Conservation (phyloP, 495 filamentous ascomycete genomes). For the Penicillium parvum region DNA sequence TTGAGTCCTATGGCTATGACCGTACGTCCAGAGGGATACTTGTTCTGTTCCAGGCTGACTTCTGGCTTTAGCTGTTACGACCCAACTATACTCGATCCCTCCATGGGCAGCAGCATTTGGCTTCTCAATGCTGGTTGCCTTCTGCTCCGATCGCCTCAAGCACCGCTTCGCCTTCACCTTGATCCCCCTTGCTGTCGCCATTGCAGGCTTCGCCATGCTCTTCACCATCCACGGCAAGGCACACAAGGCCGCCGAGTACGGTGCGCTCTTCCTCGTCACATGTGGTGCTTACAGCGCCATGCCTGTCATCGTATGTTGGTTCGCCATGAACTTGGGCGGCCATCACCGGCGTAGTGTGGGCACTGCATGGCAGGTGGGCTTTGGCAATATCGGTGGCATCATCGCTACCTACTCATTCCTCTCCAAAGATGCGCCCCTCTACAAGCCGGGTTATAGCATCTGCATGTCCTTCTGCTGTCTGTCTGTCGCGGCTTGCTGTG, state of each 20-base stretch:
- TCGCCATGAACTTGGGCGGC: slow-evolving; percentile 85
- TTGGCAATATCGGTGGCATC: slow-evolving; percentile 91
- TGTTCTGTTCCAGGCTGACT: too few relatives aligned
- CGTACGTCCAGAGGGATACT: slow-evolving; percentile 26
- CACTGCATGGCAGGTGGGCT: slow-evolving; percentile 83
- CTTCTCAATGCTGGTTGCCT: slow-evolving; percentile 72
- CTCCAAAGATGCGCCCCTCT: slow-evolving; percentile 58
- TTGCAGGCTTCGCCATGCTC: slow-evolving; percentile 70
- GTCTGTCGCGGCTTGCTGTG: slow-evolving; percentile 53
- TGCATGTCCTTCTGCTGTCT: slow-evolving; percentile 71
- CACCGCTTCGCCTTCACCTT: slow-evolving; percentile 77
- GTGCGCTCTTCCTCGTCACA: slow-evolving; percentile 68
- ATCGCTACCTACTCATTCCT: slow-evolving; percentile 84
- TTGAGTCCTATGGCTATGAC: slow-evolving; percentile 60
- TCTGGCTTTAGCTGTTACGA: slow-evolving; percentile 51
- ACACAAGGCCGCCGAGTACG: slow-evolving; percentile 60
- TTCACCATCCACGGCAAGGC: slow-evolving; percentile 56
- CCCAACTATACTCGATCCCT: slow-evolving; percentile 79
- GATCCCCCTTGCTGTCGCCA: slow-evolving; percentile 56
- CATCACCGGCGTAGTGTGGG: slow-evolving; percentile 82
- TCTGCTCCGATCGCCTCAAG: slow-evolving; percentile 58
- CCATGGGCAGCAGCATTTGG: slow-evolving; percentile 77
- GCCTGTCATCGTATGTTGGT: slow-evolving; percentile 89
- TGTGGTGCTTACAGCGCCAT: slow-evolving; percentile 63
- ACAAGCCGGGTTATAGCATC: slow-evolving; percentile 72